phyloP scores from a whole-genome alignment of 257 asterid genomes.

The Ilex aquifolium region DNA sequence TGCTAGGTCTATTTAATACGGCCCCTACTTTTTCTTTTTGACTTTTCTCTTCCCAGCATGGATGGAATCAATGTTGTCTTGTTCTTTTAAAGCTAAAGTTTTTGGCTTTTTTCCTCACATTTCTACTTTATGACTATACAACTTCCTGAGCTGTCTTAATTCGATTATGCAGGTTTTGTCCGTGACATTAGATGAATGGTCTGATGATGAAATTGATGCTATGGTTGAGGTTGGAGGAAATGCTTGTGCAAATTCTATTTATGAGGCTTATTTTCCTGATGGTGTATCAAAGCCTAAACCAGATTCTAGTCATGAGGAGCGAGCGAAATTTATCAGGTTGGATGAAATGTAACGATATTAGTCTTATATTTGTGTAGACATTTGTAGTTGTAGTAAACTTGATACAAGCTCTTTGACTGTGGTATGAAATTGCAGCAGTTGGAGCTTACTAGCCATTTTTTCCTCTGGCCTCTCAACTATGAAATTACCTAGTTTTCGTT shows the following conservation, averaged over 20 bases:
- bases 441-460: constrained; percentile 17
- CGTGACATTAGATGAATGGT: constrained; percentile 97
- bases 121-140: constrained; percentile 1
- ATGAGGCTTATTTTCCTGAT: constrained; percentile 92
- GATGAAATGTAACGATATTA: constrained; percentile 6
- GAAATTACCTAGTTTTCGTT: neutral
- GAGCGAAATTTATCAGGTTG: constrained; percentile 79
- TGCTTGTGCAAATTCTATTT: constrained; percentile 90
- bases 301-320: constrained; percentile 67
- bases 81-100: neutral
- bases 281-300: constrained; percentile 82
- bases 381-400: neutral
- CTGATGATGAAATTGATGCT: constrained; percentile 79
- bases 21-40: neutral
- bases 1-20: neutral
- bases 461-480: neutral
- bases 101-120: neutral
- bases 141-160: neutral
- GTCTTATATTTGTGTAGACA: neutral
- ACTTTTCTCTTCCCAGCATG: neutral
- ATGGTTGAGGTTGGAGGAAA: constrained; percentile 98
- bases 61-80: too few relatives aligned
- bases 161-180: constrained; percentile 69
- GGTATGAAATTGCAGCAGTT: too few relatives aligned
- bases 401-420: neutral